Conservation (phyloP, 23 red algal genomes). For the Gracilariopsis chorda region DNA sequence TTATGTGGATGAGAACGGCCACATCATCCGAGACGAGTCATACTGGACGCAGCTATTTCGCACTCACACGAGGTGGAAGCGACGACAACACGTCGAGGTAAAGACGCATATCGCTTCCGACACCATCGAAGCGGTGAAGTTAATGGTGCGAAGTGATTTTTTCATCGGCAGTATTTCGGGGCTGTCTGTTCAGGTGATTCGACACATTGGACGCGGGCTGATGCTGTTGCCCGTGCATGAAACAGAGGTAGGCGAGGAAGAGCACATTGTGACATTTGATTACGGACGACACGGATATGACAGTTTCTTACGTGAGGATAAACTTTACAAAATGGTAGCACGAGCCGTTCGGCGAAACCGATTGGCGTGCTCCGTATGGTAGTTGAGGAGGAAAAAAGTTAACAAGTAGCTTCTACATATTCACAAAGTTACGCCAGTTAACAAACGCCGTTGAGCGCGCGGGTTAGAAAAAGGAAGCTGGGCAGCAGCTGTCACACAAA, state of each 20-base stretch:
- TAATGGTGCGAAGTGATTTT: slow-evolving; percentile 33
- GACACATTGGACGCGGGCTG: slow-evolving; percentile 9
- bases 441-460: neutral
- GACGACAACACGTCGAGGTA: neutral
- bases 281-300: slow-evolving; percentile 1
- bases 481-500: too few species aligned
- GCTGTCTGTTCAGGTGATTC: slow-evolving; percentile 14
- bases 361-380: slow-evolving; percentile 13
- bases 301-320: neutral
- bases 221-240: slow-evolving; percentile 36
- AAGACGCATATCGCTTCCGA: slow-evolving; percentile 31
- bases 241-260: neutral
- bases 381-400: neutral
- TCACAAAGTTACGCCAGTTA: neutral
- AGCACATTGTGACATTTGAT: neutral
- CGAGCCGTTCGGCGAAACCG: neutral
- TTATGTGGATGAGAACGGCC: slow-evolving; percentile 34
- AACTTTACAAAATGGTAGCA: neutral
- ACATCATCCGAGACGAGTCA: neutral
- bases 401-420: neutral
- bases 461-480: too few species aligned
- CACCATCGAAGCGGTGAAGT: neutral
- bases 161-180: slow-evolving; percentile 25
- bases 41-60: slow-evolving; percentile 5
- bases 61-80: neutral